Conservation (phyloP, 768 basidiomycete species). For the Lentinula sp. region DNA sequence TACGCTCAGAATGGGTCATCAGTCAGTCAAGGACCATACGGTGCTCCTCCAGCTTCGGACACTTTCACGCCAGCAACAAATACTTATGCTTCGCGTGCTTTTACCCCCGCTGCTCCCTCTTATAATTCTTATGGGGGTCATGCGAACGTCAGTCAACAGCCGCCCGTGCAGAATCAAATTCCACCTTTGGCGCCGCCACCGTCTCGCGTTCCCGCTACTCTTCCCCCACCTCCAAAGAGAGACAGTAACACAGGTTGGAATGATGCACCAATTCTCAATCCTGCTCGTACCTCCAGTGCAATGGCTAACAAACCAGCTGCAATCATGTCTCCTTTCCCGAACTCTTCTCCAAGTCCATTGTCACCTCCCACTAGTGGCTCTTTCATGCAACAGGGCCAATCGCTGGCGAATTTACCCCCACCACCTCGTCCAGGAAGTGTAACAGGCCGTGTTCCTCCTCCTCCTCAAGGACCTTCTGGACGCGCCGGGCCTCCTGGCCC, state of each 20-base stretch:
- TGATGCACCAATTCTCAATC: constrained; percentile 61
- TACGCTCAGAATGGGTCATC: neutral
- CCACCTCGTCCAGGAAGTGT: constrained; percentile 63
- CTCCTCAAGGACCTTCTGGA: constrained; percentile 31
- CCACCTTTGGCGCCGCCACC: constrained; percentile 34
- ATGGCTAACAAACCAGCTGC: constrained; percentile 54
- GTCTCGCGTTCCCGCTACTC: constrained; percentile 29
- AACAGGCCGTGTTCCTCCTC: constrained; percentile 34
- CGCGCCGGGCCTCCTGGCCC: constrained; percentile 21
- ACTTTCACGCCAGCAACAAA: constrained; percentile 9
- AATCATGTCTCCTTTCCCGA: constrained; percentile 88
- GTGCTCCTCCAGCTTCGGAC: neutral
- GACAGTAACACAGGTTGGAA: constrained; percentile 82
- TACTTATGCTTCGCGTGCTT: neutral
- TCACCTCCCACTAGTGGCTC: constrained; percentile 31
- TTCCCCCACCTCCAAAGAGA: constrained; percentile 51
- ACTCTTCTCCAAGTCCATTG: constrained; percentile 32
- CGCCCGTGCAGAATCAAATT: constrained; percentile 33
- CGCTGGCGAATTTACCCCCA: constrained; percentile 36
- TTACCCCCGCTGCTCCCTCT: constrained; percentile 15
- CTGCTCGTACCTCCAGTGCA: constrained; percentile 45
- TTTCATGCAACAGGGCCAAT: neutral
- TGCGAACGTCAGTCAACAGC: constrained; percentile 15
- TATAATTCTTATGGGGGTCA: constrained; percentile 16
- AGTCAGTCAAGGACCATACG: neutral